A percentile compares a stretch with the other conserved stretches of the same genome.
Conservation (phyloP, 208 protist genomes). For the Leptomonas seymouri region DNA sequence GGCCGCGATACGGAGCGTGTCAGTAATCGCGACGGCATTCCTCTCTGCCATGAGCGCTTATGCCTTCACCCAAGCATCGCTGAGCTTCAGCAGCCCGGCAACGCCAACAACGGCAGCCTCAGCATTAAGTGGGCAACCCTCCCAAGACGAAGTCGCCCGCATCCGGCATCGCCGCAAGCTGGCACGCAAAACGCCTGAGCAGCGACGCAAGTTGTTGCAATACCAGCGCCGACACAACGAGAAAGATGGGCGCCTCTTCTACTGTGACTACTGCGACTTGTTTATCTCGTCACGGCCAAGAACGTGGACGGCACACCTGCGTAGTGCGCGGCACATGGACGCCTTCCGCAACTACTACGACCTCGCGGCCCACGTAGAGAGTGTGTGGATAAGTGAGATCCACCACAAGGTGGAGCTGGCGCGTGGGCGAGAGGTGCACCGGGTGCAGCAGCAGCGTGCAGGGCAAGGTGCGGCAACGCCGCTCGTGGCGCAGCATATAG, state of each 20-base stretch:
- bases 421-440: slow-evolving; percentile 25
- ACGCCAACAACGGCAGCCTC: too few relatives aligned
- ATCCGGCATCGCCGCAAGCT: slow-evolving; percentile 40
- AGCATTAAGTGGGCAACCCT: slow-evolving; percentile 8
- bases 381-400: slow-evolving; percentile 55
- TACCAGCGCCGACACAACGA: slow-evolving; percentile 86
- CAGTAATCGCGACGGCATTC: too few relatives aligned
- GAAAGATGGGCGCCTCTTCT: slow-evolving; percentile 69
- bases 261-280: slow-evolving; percentile 90
- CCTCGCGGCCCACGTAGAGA: slow-evolving; percentile 58
- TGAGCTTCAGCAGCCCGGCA: not conserved
- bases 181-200: slow-evolving; percentile 56
- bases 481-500: slow-evolving; percentile 34
- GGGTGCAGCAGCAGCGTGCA: slow-evolving; percentile 34
- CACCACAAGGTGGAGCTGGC: slow-evolving; percentile 42
- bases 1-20: too few relatives aligned
- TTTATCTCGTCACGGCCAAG: slow-evolving; percentile 65
- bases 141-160: slow-evolving; percentile 44
- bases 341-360: slow-evolving; percentile 70
- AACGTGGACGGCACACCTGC: slow-evolving; percentile 57
- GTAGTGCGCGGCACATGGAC: slow-evolving; percentile 62
- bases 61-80: not conserved
- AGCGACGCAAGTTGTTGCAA: slow-evolving; percentile 58
- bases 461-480: slow-evolving; percentile 39
- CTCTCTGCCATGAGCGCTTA: too few relatives aligned